Conservation (phyloP, 2,329 filamentous ascomycete species). For the Claviceps sorghi region DNA sequence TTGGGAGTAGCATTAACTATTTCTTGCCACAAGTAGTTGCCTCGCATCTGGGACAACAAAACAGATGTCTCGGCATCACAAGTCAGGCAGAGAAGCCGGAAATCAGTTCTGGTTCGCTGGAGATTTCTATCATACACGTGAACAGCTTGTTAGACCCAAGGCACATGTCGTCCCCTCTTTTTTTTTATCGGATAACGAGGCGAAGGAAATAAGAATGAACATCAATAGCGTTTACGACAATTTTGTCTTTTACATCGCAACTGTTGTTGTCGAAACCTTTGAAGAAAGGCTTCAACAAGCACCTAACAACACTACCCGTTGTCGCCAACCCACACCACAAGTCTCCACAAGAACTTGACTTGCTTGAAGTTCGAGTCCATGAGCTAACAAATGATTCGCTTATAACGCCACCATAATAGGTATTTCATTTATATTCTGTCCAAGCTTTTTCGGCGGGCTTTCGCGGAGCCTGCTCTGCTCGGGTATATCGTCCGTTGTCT, state of each 20-base stretch:
- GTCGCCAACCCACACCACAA: neutral
- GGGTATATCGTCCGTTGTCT: neutral
- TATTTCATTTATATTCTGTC: constrained; percentile 1
- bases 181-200: neutral
- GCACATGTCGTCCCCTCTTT: neutral
- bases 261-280: neutral
- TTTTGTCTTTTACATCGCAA: neutral
- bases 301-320: neutral
- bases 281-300: neutral
- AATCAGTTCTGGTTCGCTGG: neutral
- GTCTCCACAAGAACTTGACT: neutral
- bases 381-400: neutral
- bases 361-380: neutral
- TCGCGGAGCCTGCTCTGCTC: neutral
- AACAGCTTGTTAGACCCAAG: neutral
- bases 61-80: too few relatives aligned
- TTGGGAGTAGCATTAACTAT: too few relatives aligned
- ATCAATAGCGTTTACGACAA: neutral
- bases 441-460: neutral
- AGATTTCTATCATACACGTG: neutral
- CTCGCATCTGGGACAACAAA: too few relatives aligned
- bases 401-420: constrained; percentile 3
- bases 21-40: too few relatives aligned
- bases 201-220: neutral
- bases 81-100: too few relatives aligned